Conservation (phyloP, 805 yeast species). For the Myxozyma lipomycoides region DNA sequence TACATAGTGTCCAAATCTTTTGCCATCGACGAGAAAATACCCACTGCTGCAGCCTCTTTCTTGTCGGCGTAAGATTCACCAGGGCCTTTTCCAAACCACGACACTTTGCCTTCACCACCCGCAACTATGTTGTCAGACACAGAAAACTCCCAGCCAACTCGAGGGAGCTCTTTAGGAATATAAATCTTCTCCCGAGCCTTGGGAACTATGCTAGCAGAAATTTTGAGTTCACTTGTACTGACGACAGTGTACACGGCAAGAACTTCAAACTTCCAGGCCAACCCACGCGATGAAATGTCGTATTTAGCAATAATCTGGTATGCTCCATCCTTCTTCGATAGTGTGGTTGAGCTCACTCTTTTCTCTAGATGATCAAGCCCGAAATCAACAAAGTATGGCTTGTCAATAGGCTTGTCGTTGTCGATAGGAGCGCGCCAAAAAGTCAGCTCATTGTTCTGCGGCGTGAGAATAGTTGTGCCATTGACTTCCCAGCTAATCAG, state of each 20-base stretch:
- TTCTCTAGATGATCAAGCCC: conserved; percentile 26
- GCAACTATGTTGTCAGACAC: conserved; percentile 27
- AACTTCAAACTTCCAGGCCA: conserved; percentile 34
- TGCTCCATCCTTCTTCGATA: background rate
- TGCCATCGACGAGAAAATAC: conserved; percentile 25
- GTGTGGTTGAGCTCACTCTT: background rate
- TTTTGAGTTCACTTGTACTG: background rate
- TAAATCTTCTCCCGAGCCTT: conserved; percentile 17
- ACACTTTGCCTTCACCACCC: background rate
- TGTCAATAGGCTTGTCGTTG: conserved; percentile 33
- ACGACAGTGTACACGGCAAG: conserved; percentile 10
- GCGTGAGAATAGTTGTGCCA: conserved; percentile 7
- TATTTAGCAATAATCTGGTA: conserved; percentile 2
- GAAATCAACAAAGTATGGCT: conserved; percentile 33
- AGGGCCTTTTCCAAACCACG: conserved; percentile 40
- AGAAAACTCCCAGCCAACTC: conserved; percentile 38
- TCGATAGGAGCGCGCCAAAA: conserved; percentile 37
- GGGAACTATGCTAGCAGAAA: background rate
- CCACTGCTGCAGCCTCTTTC: conserved; percentile 33
- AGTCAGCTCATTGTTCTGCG: conserved; percentile 2
- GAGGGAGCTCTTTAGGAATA: conserved; percentile 34
- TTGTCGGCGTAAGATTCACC: conserved; percentile 39
- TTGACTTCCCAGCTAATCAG: conserved; percentile 13
- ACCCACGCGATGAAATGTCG: conserved; percentile 31
- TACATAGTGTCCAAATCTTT: conserved; percentile 31